Percentiles rank a stretch among this genome's conserved stretches.
These are phyloP conservation scores for Beauveria varroae DNA, from an alignment of 2,329 filamentous ascomycete species.

Conservation along the genomic window DNA sequence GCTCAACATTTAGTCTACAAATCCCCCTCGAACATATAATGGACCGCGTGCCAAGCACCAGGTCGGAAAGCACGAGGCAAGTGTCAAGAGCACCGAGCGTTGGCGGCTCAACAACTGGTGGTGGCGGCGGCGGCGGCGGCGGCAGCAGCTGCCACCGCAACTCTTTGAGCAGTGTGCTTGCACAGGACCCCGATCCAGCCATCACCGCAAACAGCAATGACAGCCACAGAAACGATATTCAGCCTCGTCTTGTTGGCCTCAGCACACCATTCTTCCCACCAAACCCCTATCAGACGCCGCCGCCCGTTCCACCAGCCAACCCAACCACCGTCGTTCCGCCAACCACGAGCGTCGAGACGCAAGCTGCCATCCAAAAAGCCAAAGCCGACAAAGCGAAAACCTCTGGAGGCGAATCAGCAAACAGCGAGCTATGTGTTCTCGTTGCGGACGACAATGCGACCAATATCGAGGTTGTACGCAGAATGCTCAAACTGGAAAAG, in stretches of 20 bases:
- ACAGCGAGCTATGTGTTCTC: slow-evolving; percentile 65
- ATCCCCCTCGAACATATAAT: slow-evolving; percentile 74
- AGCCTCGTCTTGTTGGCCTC: slow-evolving; percentile 74
- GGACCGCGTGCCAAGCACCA: slow-evolving; percentile 42
- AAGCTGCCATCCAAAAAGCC: slow-evolving; percentile 57
- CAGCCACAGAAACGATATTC: slow-evolving; percentile 37
- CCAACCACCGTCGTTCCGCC: slow-evolving; percentile 15
- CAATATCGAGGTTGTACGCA: slow-evolving; percentile 51
- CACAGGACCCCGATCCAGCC: neutral
- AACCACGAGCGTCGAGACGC: slow-evolving; percentile 43
- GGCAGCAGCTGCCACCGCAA: slow-evolving; percentile 1
- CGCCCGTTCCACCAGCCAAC: neutral
- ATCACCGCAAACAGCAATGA: slow-evolving; percentile 30
- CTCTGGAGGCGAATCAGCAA: slow-evolving; percentile 45
- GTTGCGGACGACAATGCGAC: slow-evolving; percentile 67
- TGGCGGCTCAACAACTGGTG: slow-evolving; percentile 16
- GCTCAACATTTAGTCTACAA: slow-evolving; percentile 74
- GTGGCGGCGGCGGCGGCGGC: neutral
- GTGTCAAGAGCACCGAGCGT: slow-evolving; percentile 42
- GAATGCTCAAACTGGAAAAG: slow-evolving; percentile 66
- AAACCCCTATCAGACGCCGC: slow-evolving; percentile 20
- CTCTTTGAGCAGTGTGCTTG: slow-evolving; percentile 6
- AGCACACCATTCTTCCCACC: slow-evolving; percentile 73
- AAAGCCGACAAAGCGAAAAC: slow-evolving; percentile 54
- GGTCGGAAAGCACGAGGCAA: slow-evolving; percentile 19